Percentiles rank a stretch among this genome's conserved stretches.
These are phyloP conservation scores for Cyclotella distinguenda DNA, from an alignment of 108 stramenopile genomes.

Conservation along the genomic window DNA sequence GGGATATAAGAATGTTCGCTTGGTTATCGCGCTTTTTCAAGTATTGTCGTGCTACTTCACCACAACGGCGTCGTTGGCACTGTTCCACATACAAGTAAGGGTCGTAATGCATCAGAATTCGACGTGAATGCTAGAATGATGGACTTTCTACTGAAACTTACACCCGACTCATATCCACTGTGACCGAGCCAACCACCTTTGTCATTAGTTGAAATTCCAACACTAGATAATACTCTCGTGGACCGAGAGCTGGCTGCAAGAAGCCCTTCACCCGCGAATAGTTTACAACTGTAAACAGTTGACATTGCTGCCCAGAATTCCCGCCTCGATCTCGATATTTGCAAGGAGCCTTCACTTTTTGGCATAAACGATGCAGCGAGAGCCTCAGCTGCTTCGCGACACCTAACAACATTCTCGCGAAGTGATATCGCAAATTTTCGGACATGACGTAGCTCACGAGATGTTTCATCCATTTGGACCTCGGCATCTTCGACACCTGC, in stretches of 20 bases:
- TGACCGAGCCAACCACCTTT: constrained; percentile 53
- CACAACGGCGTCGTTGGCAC: constrained; percentile 38
- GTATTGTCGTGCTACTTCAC: constrained; percentile 34
- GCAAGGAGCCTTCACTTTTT: constrained; percentile 14
- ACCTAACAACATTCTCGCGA: constrained; percentile 63
- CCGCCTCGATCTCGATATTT: constrained; percentile 38
- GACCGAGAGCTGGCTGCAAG: constrained; percentile 24
- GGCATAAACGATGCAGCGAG: constrained; percentile 30
- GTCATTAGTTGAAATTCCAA: constrained; percentile 53
- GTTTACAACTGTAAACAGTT: constrained; percentile 48
- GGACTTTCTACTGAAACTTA: not conserved
- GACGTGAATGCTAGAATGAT: too few relatives aligned
- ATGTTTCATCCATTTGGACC: constrained; percentile 77
- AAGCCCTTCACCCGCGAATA: constrained; percentile 15
- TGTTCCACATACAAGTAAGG: too few relatives aligned
- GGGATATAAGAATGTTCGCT: constrained; percentile 42
- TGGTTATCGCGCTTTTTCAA: constrained; percentile 44
- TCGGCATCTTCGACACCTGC: constrained; percentile 74
- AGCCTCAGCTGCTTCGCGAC: constrained; percentile 61
- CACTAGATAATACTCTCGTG: constrained; percentile 36
- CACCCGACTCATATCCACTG: constrained; percentile 8
- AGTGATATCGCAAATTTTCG: constrained; percentile 74
- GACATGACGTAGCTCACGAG: constrained; percentile 70
- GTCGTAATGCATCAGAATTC: too few relatives aligned
- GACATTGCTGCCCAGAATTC: constrained; percentile 54